Percentiles rank a stretch among this genome's conserved stretches.
phyloP scores from a whole-genome alignment of 192 early-diverging fungal species.

The Neocallimastix lanati region DNA sequence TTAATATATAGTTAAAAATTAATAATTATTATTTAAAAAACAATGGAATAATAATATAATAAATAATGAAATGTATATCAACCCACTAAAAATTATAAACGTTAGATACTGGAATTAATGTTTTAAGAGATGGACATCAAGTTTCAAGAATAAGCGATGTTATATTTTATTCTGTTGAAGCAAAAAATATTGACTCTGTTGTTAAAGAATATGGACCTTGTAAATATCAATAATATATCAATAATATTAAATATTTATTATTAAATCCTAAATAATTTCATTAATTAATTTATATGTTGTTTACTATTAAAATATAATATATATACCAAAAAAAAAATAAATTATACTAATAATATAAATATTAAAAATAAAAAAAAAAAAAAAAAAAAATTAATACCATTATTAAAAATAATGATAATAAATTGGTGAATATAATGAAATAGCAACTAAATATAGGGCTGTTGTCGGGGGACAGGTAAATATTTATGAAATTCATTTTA shows the following conservation, averaged over 20 bases:
- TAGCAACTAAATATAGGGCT: conserved; percentile 68
- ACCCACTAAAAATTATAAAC: not conserved
- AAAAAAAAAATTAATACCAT: too few species aligned
- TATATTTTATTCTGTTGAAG: conserved; percentile 90
- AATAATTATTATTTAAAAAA: not conserved
- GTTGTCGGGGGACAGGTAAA: conserved; percentile 67
- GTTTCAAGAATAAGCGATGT: conserved; percentile 70
- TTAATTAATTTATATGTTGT: too few species aligned
- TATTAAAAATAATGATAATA: too few species aligned
- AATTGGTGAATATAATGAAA: too few species aligned
- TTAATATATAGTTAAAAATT: not conserved
- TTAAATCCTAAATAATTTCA: too few species aligned
- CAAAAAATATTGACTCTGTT: conserved; percentile 62
- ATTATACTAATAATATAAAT: too few species aligned
- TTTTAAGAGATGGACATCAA: conserved; percentile 63
- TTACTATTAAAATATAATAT: too few species aligned
- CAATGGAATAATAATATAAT: conserved; percentile 3
- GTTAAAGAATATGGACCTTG: conserved; percentile 68
- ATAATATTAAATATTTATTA: too few species aligned
- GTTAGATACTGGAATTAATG: conserved; percentile 26
- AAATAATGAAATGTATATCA: not conserved
- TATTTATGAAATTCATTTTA: not conserved
- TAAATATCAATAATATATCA: too few species aligned
- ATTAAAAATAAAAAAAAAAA: too few species aligned
- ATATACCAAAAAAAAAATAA: too few species aligned